Conservation (phyloP, 768 basidiomycete genomes). For the Amanita phalloides region DNA sequence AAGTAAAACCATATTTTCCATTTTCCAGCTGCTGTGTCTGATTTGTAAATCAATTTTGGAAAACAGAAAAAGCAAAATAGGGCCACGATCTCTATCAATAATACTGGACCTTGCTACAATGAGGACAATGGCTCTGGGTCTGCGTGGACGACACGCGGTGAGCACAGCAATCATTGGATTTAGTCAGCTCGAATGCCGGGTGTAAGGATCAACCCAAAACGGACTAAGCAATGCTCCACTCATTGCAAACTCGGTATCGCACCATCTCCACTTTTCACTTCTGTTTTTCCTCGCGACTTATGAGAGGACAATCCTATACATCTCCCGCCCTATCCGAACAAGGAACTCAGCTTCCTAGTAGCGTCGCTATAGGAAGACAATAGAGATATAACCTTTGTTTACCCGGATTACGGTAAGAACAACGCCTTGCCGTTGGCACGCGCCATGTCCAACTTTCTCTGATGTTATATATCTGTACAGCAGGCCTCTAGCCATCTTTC, state of each 20-base stretch:
- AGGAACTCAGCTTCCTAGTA: not conserved
- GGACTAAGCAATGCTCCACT: not conserved
- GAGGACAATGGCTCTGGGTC: not conserved
- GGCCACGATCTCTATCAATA: not conserved
- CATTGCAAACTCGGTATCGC: not conserved
- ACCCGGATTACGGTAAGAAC: conserved; percentile 4
- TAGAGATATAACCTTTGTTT: not conserved
- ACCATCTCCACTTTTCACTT: not conserved
- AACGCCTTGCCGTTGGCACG: conserved; percentile 3
- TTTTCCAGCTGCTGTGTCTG: not conserved
- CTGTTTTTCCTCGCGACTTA: not conserved
- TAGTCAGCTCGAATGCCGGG: not conserved
- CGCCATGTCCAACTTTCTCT: not conserved
- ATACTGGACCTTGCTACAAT: not conserved
- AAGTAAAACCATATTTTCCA: conserved; percentile 7
- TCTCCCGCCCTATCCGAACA: not conserved
- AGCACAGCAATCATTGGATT: not conserved
- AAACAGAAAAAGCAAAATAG: not conserved
- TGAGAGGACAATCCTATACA: not conserved
- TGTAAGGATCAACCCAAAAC: not conserved
- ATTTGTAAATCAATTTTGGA: not conserved
- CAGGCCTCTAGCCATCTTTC: not conserved
- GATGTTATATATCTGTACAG: conserved; percentile 3
- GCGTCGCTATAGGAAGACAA: not conserved
- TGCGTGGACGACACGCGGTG: not conserved